Evolutionary conservation across 805 yeast genomes (phyloP).

Genomic region (Candida stauntonica): DNA sequence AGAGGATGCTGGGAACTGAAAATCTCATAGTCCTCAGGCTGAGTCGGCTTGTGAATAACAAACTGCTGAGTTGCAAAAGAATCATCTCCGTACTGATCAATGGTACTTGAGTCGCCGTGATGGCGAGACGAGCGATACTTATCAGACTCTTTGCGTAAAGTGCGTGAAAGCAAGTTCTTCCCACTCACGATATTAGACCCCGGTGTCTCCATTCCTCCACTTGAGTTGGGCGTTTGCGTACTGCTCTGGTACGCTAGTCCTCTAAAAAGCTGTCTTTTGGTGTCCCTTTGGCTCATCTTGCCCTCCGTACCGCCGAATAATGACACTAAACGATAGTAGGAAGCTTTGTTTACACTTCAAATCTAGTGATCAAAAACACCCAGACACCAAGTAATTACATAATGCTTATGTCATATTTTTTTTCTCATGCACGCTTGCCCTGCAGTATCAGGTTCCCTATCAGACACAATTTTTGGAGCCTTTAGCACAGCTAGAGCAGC

Average conservation of each 20-base stretch:
- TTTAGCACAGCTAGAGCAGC: too few species aligned
- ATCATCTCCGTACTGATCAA: constrained; percentile 4
- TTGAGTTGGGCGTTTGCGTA: constrained; percentile 2
- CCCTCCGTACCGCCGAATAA: constrained; percentile 2
- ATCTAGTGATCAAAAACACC: too few species aligned
- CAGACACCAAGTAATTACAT: background rate
- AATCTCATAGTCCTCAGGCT: constrained; percentile 24
- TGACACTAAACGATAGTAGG: background rate
- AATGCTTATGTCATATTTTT: background rate
- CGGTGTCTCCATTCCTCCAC: constrained; percentile 18
- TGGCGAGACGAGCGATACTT: constrained; percentile 14
- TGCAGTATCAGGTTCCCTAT: too few species aligned
- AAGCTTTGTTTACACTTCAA: background rate
- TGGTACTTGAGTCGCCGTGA: background rate
- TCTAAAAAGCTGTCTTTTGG: constrained; percentile 24
- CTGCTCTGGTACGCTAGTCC: constrained; percentile 14
- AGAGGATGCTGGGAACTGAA: constrained; percentile 23
- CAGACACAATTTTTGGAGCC: too few species aligned
- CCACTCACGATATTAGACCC: too few species aligned
- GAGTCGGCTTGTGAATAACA: constrained; percentile 26
- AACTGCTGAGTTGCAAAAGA: constrained; percentile 15
- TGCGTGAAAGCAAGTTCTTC: constrained; percentile 24
- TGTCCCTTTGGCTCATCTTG: constrained; percentile 18
- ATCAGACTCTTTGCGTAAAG: constrained; percentile 26
- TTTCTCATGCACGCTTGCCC: background rate